Evolutionary conservation across 148 eudicot species (phyloP).

Genomic region (Camellia japonica): DNA sequence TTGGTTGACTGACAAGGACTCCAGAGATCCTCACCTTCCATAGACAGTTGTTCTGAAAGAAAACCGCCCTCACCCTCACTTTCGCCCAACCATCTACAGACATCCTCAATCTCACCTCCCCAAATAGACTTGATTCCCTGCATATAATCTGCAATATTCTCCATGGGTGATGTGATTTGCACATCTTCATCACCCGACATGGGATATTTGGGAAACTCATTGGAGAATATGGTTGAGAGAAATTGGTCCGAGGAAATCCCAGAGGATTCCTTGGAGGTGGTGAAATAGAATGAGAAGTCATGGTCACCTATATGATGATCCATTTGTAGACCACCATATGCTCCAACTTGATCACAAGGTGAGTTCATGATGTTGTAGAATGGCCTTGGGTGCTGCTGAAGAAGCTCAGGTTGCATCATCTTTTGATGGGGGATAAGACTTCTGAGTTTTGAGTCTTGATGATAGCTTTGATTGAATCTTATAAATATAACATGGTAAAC

Average conservation of each 20-base stretch:
- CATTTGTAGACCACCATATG: conserved; percentile 11
- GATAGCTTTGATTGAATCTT: background rate
- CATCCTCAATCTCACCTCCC: conserved; percentile 9
- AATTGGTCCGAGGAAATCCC: conserved; percentile 21
- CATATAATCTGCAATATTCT: conserved; percentile 8
- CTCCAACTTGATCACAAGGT: conserved; percentile 8
- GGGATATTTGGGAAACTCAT: conserved; percentile 17
- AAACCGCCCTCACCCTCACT: conserved; percentile 1
- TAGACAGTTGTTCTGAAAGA: background rate
- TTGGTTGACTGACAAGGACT: conserved; percentile 16
- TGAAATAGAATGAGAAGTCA: conserved; percentile 22
- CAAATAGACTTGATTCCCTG: background rate
- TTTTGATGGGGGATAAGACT: background rate
- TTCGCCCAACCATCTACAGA: conserved; percentile 15
- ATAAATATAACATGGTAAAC: background rate
- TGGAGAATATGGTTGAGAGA: conserved; percentile 4
- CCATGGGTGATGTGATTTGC: background rate
- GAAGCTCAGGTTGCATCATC: conserved; percentile 31
- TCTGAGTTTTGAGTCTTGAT: conserved; percentile 3
- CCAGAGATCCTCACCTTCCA: conserved; percentile 19
- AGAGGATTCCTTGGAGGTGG: conserved; percentile 22
- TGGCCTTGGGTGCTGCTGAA: conserved; percentile 23
- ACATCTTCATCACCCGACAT: conserved; percentile 1
- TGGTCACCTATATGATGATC: conserved; percentile 1
- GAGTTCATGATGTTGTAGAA: conserved; percentile 7